Percentiles rank a stretch among this genome's conserved stretches.
phyloP scores from a whole-genome alignment of 345 rosid species.

The Angophora floribunda region DNA sequence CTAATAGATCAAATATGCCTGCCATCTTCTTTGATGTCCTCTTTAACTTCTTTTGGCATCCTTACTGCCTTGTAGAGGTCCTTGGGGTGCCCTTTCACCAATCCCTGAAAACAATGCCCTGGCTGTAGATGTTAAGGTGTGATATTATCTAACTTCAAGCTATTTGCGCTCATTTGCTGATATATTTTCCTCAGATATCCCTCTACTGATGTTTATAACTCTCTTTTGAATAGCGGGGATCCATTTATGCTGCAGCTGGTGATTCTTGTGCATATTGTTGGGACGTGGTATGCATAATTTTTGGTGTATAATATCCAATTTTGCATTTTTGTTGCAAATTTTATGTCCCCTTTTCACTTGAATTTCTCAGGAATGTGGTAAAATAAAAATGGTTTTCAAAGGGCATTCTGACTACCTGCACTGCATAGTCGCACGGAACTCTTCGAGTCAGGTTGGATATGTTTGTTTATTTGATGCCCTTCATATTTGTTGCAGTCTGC shows the following conservation, averaged over 20 bases:
- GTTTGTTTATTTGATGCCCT: background rate
- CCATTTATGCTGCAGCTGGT: slow-evolving; percentile 83
- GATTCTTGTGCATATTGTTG: slow-evolving; percentile 95
- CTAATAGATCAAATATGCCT: background rate
- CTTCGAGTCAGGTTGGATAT: slow-evolving; percentile 62
- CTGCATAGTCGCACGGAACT: slow-evolving; percentile 55
- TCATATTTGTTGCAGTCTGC: background rate
- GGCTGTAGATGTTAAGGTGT: slow-evolving; percentile 65
- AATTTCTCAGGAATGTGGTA: slow-evolving; percentile 69
- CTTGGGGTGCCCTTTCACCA: slow-evolving; percentile 95
- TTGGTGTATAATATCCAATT: slow-evolving; percentile 1
- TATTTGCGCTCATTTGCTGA: background rate
- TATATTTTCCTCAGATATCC: background rate
- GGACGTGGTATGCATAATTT: slow-evolving; percentile 80
- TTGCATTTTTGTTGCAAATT: background rate
- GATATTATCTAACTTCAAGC: background rate
- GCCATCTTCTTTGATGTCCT: background rate
- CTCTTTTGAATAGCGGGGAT: slow-evolving; percentile 38
- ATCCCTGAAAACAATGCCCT: slow-evolving; percentile 86
- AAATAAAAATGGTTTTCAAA: slow-evolving; percentile 67
- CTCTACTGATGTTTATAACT: background rate
- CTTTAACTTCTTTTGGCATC: background rate
- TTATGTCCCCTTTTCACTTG: background rate
- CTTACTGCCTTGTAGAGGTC: slow-evolving; percentile 49
- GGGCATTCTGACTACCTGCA: slow-evolving; percentile 92